Percentiles rank a stretch among this genome's conserved stretches.
Conservation (phyloP, 768 basidiomycete genomes). For the Boletus barrowsii region DNA sequence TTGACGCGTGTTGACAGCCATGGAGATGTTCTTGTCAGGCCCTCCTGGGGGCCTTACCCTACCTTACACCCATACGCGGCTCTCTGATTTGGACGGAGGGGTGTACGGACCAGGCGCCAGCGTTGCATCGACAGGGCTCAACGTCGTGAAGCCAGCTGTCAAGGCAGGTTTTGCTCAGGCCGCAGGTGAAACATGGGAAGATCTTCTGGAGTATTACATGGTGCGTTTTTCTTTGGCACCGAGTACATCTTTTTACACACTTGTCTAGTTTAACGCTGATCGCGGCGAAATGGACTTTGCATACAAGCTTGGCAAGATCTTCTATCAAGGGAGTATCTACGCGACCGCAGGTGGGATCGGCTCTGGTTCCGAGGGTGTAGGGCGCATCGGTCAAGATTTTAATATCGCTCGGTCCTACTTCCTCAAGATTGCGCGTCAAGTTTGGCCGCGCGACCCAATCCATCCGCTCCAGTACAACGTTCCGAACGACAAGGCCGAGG, state of each 20-base stretch:
- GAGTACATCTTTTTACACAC: neutral
- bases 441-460: slow-evolving; percentile 83
- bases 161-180: slow-evolving; percentile 79
- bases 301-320: slow-evolving; percentile 90
- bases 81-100: slow-evolving; percentile 90
- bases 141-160: slow-evolving; percentile 69
- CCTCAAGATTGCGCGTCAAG: slow-evolving; percentile 70
- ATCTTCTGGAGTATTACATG: slow-evolving; percentile 88
- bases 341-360: slow-evolving; percentile 71
- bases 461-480: slow-evolving; percentile 48
- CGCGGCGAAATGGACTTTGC: slow-evolving; percentile 87
- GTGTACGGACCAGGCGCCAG: slow-evolving; percentile 95
- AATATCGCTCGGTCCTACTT: slow-evolving; percentile 80
- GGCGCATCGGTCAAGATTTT: slow-evolving; percentile 80
- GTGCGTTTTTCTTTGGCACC: slow-evolving; percentile 38
- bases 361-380: slow-evolving; percentile 91
- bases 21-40: slow-evolving; percentile 75
- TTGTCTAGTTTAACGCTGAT: slow-evolving; percentile 84
- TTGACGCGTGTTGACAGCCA: slow-evolving; percentile 46
- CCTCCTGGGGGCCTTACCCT: slow-evolving; percentile 90
- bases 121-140: slow-evolving; percentile 83
- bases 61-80: slow-evolving; percentile 71
- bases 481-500: slow-evolving; percentile 47
- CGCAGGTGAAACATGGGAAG: slow-evolving; percentile 92
- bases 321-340: slow-evolving; percentile 94